Percentiles rank a stretch among this genome's conserved stretches.
phyloP scores from a whole-genome alignment of 768 basidiomycete genomes.

The Fomitopsis pulvina region DNA sequence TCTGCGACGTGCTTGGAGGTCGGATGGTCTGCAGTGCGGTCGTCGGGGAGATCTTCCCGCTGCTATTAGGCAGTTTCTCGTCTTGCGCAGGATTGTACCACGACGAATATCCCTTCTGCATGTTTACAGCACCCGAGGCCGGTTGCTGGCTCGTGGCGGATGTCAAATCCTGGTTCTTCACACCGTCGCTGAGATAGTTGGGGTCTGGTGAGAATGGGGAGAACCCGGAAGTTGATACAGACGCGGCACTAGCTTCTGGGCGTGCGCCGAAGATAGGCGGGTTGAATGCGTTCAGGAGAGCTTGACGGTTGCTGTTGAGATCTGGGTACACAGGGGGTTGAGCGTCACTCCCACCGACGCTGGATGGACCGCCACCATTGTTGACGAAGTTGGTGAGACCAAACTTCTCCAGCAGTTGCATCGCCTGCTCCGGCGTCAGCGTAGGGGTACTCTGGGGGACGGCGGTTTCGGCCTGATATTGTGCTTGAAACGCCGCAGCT shows the following conservation, averaged over 20 bases:
- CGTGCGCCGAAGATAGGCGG: slow-evolving; percentile 12
- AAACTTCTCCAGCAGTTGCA: slow-evolving; percentile 27
- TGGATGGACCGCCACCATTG: slow-evolving; percentile 7
- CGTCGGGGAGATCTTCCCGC: slow-evolving; percentile 37
- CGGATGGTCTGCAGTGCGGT: slow-evolving; percentile 26
- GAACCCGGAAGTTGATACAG: slow-evolving; percentile 30
- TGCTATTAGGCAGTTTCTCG: slow-evolving; percentile 26
- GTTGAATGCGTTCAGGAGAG: slow-evolving; percentile 13
- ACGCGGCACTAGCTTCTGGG: slow-evolving; percentile 8
- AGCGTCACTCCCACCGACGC: slow-evolving; percentile 10
- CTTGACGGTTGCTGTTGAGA: slow-evolving; percentile 13
- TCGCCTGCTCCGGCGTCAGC: slow-evolving; percentile 26
- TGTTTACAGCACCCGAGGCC: slow-evolving; percentile 42
- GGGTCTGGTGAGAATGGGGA: slow-evolving; percentile 81
- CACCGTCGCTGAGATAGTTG: slow-evolving; percentile 34
- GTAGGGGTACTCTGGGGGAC: slow-evolving; percentile 8
- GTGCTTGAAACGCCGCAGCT: slow-evolving; percentile 56
- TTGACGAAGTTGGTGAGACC: slow-evolving; percentile 21
- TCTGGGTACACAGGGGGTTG: slow-evolving; percentile 16
- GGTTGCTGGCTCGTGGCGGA: slow-evolving; percentile 30
- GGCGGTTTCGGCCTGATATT: slow-evolving; percentile 20
- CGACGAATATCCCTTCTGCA: slow-evolving; percentile 43
- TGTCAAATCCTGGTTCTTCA: slow-evolving; percentile 31
- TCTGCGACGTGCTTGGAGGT: slow-evolving; percentile 39
- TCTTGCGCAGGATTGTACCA: slow-evolving; percentile 41